Base-by-base conservation (phyloP, 352 stramenopile species). In the Globisporangium perplexum region DNA sequence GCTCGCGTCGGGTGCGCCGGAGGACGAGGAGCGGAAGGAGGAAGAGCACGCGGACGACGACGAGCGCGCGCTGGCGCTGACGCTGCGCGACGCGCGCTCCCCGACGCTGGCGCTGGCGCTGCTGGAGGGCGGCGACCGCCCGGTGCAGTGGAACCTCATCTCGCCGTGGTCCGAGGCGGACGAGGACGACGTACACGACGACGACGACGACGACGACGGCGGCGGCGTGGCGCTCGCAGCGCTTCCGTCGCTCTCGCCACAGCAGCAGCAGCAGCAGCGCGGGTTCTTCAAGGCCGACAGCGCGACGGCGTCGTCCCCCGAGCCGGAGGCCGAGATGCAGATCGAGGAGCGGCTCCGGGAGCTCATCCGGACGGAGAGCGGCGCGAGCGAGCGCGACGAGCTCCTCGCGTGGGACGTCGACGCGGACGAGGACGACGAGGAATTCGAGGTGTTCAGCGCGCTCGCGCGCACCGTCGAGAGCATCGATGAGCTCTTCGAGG, bases 141-240 rank as follows among this genome's bases (percentile, higher is more conserved):
- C 23, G 0, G 31, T 65, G 33, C 64, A 70, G 39, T 82, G 66
- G 68, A 62, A 55, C 42, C 62, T 88, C 45, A 71, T 88, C 30
- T 88, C 77, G 28, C 77, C 77, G 14, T 82, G 65, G 54, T 85
- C 71, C 10, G 63, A 69, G 43, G 52, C 43, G 6, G 33, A 47
- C 15, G 41, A 62, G 8, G 33, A 48, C 6, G 18, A 43, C n/a
- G 47, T 53, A 10, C 18, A 28, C 4, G 49, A 57, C 22, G 31
- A 47, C 14, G 31, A 33, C 22, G 51, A 43, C 11, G 39, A 39
- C 5, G 31, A 46, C 31, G 11, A 22, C 15, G 39, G 28, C n/a
- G n/a, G n/a, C n/a, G n/a, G n/a, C n/a, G n/a, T n/a, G 22, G 43
- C 23, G 22, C 14, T 7, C 14, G 24, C 26, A 30, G 26, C n/a